phyloP scores from a whole-genome alignment of 2,329 filamentous ascomycete species.

The Emmonsia crescens region DNA sequence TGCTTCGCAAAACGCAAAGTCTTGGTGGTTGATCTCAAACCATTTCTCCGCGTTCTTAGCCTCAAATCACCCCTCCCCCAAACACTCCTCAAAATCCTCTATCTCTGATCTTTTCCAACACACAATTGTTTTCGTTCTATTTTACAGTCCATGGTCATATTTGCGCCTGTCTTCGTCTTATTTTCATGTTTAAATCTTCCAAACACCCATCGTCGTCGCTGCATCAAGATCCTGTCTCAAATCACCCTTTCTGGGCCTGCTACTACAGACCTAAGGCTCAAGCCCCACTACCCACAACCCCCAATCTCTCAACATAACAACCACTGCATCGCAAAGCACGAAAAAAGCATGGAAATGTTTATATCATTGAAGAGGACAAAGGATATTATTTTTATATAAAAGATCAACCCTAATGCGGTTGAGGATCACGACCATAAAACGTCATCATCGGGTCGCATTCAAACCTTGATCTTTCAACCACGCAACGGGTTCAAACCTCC shows the following conservation, averaged over 20 bases:
- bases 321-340: background rate
- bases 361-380: background rate
- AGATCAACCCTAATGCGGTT: background rate
- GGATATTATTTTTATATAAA: background rate
- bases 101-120: conserved; percentile 5
- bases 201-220: background rate
- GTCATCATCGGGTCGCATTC: background rate
- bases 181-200: background rate
- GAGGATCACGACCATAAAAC: background rate
- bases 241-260: background rate
- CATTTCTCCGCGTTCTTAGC: background rate
- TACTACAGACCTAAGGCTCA: too few species aligned
- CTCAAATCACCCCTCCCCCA: background rate
- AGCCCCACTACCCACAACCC: background rate
- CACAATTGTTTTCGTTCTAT: background rate
- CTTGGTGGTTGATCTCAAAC: background rate
- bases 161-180: background rate
- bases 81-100: background rate
- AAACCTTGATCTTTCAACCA: background rate
- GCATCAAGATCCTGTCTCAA: background rate
- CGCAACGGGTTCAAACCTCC: background rate
- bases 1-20: background rate
- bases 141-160: background rate
- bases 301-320: background rate
- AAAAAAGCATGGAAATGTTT: background rate